These are phyloP conservation scores for Globisporangium paddicum DNA, from an alignment of 352 stramenopile species.

Conservation along the genomic window DNA sequence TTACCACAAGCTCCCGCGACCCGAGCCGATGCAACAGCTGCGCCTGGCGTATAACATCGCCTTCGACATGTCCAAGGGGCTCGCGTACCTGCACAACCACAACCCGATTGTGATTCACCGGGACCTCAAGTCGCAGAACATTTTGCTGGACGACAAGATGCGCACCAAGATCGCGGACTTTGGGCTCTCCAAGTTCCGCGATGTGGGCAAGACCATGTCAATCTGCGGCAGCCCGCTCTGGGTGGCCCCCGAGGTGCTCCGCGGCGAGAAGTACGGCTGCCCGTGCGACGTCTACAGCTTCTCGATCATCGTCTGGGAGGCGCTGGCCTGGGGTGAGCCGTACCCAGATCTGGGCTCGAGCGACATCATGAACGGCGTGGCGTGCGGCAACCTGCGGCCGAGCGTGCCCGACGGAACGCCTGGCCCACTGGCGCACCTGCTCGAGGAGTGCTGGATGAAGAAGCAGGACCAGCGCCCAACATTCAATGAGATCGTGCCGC, in stretches of 20 bases:
- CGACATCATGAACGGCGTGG: constrained; percentile 85
- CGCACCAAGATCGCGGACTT: constrained; percentile 84
- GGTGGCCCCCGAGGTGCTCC: constrained; percentile 75
- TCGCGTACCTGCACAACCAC: constrained; percentile 97
- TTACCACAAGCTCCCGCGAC: constrained; percentile 76
- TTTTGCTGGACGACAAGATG: constrained; percentile 79
- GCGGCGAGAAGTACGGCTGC: constrained; percentile 77
- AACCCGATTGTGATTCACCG: constrained; percentile 97
- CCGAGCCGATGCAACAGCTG: constrained; percentile 46
- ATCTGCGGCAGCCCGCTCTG: constrained; percentile 82
- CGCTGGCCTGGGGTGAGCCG: constrained; percentile 70
- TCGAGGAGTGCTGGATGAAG: constrained; percentile 83
- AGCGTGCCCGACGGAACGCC: constrained; percentile 67
- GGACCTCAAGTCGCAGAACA: constrained; percentile 79
- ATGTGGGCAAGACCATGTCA: constrained; percentile 85
- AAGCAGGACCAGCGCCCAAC: constrained; percentile 75
- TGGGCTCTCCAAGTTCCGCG: constrained; percentile 77
- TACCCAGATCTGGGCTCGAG: constrained; percentile 78
- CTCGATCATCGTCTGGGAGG: constrained; percentile 89
- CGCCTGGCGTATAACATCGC: constrained; percentile 73
- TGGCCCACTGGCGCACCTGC: constrained; percentile 37
- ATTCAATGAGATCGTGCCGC: constrained; percentile 80
- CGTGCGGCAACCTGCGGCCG: constrained; percentile 66
- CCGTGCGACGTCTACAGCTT: constrained; percentile 86
- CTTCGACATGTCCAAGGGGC: constrained; percentile 90